These are phyloP conservation scores for Calonectria leucothoes DNA, from an alignment of 2,329 filamentous ascomycete genomes.

Conservation along the genomic window DNA sequence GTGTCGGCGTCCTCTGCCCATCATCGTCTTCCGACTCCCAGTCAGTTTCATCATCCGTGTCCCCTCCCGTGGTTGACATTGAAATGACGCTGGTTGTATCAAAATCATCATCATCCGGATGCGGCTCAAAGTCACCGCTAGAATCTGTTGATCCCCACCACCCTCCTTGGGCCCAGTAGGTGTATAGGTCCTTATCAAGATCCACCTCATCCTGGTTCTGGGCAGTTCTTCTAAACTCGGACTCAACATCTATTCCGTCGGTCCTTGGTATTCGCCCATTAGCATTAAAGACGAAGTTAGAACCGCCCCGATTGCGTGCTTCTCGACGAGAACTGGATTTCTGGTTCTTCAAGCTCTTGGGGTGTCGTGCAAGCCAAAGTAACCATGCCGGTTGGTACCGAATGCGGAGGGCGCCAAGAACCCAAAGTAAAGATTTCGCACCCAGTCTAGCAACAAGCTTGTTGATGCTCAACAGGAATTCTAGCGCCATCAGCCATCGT, in stretches of 20 bases:
- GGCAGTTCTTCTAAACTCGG: slow-evolving; percentile 74
- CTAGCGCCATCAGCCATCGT: slow-evolving; percentile 80
- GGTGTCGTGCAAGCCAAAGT: slow-evolving; percentile 61
- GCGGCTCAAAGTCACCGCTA: slow-evolving; percentile 81
- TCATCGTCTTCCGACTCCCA: slow-evolving; percentile 61
- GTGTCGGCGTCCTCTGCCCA: slow-evolving; percentile 79
- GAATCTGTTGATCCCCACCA: slow-evolving; percentile 87
- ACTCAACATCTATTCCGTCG: slow-evolving; percentile 82
- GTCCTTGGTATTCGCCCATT: slow-evolving; percentile 67
- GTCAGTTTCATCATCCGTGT: slow-evolving; percentile 59
- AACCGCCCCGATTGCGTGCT: slow-evolving; percentile 17
- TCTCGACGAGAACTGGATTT: slow-evolving; percentile 30
- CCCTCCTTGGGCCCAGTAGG: slow-evolving; percentile 85
- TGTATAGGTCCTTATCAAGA: slow-evolving; percentile 81
- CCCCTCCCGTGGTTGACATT: slow-evolving; percentile 54
- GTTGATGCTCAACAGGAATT: slow-evolving; percentile 81
- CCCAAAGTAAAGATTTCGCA: slow-evolving; percentile 60
- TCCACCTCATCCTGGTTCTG: slow-evolving; percentile 67
- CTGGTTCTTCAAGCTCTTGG: slow-evolving; percentile 44
- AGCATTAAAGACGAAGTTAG: slow-evolving; percentile 49
- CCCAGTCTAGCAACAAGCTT: slow-evolving; percentile 48
- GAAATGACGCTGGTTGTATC: slow-evolving; percentile 88
- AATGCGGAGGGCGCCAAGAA: slow-evolving; percentile 62
- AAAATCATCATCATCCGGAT: slow-evolving; percentile 66
- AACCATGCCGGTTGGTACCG: slow-evolving; percentile 62